Conservation (phyloP, 352 stramenopile genomes). For the Phytopythium litorale region DNA sequence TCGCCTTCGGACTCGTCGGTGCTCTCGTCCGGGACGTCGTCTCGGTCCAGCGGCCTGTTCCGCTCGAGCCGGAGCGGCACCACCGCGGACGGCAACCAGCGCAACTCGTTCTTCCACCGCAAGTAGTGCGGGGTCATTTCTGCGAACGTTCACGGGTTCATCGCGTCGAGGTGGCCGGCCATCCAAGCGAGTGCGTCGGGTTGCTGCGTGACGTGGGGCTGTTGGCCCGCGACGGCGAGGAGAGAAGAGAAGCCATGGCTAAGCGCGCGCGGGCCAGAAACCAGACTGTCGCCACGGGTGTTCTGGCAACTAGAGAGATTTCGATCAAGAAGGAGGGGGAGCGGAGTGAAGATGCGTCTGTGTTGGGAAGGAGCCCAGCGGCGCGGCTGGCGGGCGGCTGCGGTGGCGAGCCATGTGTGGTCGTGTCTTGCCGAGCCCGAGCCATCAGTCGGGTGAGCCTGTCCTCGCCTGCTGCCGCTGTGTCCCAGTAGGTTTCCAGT, state of each 20-base stretch:
- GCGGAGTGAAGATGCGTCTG: not conserved
- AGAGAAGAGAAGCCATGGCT: conserved; percentile 1
- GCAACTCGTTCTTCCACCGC: conserved; percentile 62
- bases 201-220: not conserved
- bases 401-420: not conserved
- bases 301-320: conserved; percentile 4
- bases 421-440: not conserved
- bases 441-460: not conserved
- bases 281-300: conserved; percentile 1
- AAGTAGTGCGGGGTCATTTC: conserved; percentile 29
- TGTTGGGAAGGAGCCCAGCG: not conserved
- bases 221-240: not conserved
- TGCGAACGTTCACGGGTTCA: conserved; percentile 5
- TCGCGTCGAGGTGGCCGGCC: not conserved
- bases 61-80: conserved; percentile 35
- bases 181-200: not conserved
- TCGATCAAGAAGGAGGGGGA: conserved; percentile 5
- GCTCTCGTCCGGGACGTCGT: conserved; percentile 31
- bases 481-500: not conserved
- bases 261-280: not conserved
- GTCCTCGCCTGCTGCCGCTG: not conserved
- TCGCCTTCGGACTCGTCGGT: conserved; percentile 44
- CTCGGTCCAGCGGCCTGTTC: conserved; percentile 42
- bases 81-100: conserved; percentile 18
- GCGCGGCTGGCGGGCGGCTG: not conserved